Percentiles rank a stretch among this genome's conserved stretches.
Conservation (phyloP, 2,329 filamentous ascomycete species). For the Botrytis aclada region DNA sequence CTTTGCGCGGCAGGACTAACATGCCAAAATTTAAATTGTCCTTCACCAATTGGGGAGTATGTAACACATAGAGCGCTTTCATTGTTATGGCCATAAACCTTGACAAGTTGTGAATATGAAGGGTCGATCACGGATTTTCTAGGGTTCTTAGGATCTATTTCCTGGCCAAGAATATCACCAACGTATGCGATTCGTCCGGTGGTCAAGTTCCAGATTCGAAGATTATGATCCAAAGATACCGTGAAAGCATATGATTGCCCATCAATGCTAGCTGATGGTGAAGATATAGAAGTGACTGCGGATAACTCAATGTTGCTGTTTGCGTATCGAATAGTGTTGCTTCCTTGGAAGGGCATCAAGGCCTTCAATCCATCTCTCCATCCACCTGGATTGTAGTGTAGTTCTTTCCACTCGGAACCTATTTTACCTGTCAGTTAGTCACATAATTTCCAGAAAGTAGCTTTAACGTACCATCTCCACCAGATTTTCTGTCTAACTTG, state of each 20-base stretch:
- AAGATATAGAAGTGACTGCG: constrained; percentile 61
- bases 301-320: constrained; percentile 64
- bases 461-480: constrained; percentile 46
- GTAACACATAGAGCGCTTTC: constrained; percentile 65
- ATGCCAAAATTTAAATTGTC: constrained; percentile 93
- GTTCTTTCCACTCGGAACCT: constrained; percentile 61
- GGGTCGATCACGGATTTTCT: constrained; percentile 77
- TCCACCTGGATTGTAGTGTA: constrained; percentile 69
- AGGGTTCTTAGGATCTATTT: constrained; percentile 63
- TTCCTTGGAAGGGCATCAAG: constrained; percentile 63
- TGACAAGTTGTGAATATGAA: constrained; percentile 71
- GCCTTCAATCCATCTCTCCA: constrained; percentile 67
- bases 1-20: constrained; percentile 60
- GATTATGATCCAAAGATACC: constrained; percentile 80
- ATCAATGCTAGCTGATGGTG: constrained; percentile 45
- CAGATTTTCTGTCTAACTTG: constrained; percentile 60
- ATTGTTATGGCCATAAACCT: constrained; percentile 59
- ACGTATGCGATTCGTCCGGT: constrained; percentile 74
- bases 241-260: constrained; percentile 65
- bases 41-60: constrained; percentile 81
- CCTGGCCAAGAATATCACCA: constrained; percentile 72
- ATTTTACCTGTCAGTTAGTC: constrained; percentile 20
- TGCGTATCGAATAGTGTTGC: constrained; percentile 61
- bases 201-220: constrained; percentile 87
- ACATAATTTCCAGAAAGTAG: not conserved